These are phyloP conservation scores for Kwoniella shivajii DNA, from an alignment of 1,284 basidiomycete species.

Conservation along the genomic window DNA sequence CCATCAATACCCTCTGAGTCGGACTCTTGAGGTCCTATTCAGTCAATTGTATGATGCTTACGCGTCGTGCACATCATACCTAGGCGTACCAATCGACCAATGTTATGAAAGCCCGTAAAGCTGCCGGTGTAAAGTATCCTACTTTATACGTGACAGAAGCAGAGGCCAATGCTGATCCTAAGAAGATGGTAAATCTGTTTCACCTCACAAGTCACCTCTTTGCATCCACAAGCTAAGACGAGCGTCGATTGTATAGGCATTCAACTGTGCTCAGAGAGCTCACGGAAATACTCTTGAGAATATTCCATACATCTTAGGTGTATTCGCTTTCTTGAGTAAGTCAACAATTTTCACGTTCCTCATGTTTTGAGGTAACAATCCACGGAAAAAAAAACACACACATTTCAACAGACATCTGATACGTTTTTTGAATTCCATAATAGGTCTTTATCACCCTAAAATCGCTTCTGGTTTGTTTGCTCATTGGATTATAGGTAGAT, in stretches of 20 bases:
- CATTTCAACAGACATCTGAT: too few relatives aligned
- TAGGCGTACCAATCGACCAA: slow-evolving; percentile 37
- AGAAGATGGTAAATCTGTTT: slow-evolving; percentile 33
- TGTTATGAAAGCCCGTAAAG: slow-evolving; percentile 34
- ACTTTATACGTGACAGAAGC: slow-evolving; percentile 42
- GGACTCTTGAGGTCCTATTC: neutral
- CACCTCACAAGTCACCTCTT: neutral
- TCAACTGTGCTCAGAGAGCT: slow-evolving; percentile 48
- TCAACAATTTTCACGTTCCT: slow-evolving; percentile 2
- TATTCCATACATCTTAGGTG: slow-evolving; percentile 31
- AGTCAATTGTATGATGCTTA: neutral
- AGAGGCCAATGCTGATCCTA: slow-evolving; percentile 41
- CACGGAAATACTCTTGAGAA: slow-evolving; percentile 50
- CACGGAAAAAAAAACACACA: too few relatives aligned
- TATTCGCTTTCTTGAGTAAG: slow-evolving; percentile 37
- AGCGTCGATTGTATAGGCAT: slow-evolving; percentile 17
- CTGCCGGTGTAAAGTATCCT: slow-evolving; percentile 41
- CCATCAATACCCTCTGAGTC: neutral
- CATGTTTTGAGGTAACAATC: too few relatives aligned
- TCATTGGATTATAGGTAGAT: slow-evolving; percentile 32
- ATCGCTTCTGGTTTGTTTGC: slow-evolving; percentile 26
- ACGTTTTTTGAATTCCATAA: neutral
- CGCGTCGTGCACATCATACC: neutral
- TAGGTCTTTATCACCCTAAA: slow-evolving; percentile 44
- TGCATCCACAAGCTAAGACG: neutral